Evolutionary conservation across 75 land plant genomes (phyloP), one percentile per base, ranked within the genome.

Genomic region (Chamaecyparis obtusa): DNA sequence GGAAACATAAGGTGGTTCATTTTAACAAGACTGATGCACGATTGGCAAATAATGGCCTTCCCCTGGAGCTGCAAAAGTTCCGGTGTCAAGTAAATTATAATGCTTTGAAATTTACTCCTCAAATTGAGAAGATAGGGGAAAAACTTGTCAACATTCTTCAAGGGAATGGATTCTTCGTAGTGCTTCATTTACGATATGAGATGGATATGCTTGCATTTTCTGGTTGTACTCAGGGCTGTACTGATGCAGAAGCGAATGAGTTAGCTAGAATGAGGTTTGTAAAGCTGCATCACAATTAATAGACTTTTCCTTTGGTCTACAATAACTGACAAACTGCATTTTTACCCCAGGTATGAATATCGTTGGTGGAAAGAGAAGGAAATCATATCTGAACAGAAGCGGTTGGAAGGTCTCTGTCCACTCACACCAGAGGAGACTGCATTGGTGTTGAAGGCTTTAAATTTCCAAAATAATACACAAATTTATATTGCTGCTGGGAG

Each of bases 351-450:
- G 85, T 96, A 96, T 94, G 98, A 95, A 75, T 96, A 88, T 87
- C 94, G 94, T 33, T 94, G 97, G 96, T 97, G 99, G 99, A 94
- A 96, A 82, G 97, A 95, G 75, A 95, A 97, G 87, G 97, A 93
- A 83, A 97, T 95, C 64, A 87, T 83, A 5, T 94, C 97, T 51
- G 94, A 94, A 86, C 86, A 91, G 57, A 97, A 86, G 88, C 90
- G 97, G 87, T 86, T 88, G 88, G 93, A 94, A 79, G 99, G 99
- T 72, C 83, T 97, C 14, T 97, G 99, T 84, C 97, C 99, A 85
- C 92, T 95, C 30, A 95, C 99, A 48, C 99, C 99, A 75, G 99
- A 97, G 85, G 99, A 95, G 89, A 92, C 94, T 14, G 80, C 92
- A 37, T 88, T 94, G 67, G 88, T 93, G 87, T 87, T 97, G 85